Evolutionary conservation across 495 filamentous ascomycete species (phyloP), one percentile per base, ranked within the genome.

Genomic region (Penicillium diatomitis): DNA sequence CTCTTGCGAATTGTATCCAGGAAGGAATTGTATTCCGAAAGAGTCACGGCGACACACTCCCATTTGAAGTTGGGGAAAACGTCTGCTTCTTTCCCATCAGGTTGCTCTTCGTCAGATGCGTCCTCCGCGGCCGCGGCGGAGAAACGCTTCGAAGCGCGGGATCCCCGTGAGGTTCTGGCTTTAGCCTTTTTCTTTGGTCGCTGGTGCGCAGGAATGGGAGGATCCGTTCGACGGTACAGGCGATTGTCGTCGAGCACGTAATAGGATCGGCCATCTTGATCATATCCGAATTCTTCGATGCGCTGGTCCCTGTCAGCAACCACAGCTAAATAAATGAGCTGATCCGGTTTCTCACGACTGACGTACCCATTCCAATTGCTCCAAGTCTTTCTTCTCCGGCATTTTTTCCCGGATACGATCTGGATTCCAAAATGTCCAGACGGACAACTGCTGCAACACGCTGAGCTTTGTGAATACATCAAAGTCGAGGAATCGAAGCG

Each of bases 231-330:
- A 46, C 88, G 85, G 66, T 97, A 98, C 30, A 97, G 72, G 41
- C 91, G 80, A 53, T 95, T 92, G 70, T 98, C 92, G 52, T 98
- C 91, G 5, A 98, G 78, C 8, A 96, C 84, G 56, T 87, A 92
- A 64, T 96, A 95, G 12, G 76, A 82, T 27, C 88, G 85, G 52
- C 88, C 88, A 39, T 95, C 71, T 12, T 75, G 71, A 66, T 98
- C 92, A 76, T 84, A 95, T 7, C 92, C 92, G 50, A 88, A 79
- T 20, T 90, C 86, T 55, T 97, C 90, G 48, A 98, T 87, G 57
- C 92, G 85, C 91, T 96, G n/a, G 32, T 44, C 31, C 20, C 0
- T 20, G 20, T 20, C 20, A 20, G 20, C 20, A 20, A 20, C 20
- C 20, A 20, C 20, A 20, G 20, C 20, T 20, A 20, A 20, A 20